phyloP scores from a whole-genome alignment of 2,329 filamentous ascomycete genomes.

The Didymosphaeria variabile region DNA sequence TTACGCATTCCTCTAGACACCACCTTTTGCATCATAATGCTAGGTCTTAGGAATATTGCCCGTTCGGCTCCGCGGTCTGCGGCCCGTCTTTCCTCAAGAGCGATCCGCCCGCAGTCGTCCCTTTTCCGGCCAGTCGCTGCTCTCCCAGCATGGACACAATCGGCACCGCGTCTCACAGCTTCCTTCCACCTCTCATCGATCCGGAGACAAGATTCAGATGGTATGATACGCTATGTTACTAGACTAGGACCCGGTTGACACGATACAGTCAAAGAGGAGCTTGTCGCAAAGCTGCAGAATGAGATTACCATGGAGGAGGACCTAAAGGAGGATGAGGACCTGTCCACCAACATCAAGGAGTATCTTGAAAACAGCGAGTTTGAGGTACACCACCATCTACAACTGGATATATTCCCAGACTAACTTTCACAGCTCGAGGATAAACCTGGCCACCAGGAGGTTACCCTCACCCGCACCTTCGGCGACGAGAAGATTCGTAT shows the following conservation, averaged over 20 bases:
- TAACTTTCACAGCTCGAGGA: slow-evolving; percentile 67
- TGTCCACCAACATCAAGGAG: slow-evolving; percentile 82
- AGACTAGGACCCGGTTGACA: slow-evolving; percentile 23
- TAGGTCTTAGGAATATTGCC: slow-evolving; percentile 56
- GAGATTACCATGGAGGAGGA: slow-evolving; percentile 73
- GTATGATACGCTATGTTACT: slow-evolving; percentile 15
- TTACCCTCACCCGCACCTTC: slow-evolving; percentile 82
- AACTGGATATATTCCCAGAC: slow-evolving; percentile 4
- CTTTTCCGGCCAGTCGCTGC: slow-evolving; percentile 44
- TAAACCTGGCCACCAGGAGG: slow-evolving; percentile 83
- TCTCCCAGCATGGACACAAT: slow-evolving; percentile 44
- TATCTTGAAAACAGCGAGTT: slow-evolving; percentile 88
- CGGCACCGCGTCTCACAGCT: slow-evolving; percentile 45
- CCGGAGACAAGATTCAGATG: slow-evolving; percentile 46
- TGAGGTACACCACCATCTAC: slow-evolving; percentile 61
- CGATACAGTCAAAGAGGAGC: slow-evolving; percentile 70
- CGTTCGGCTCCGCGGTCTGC: slow-evolving; percentile 56
- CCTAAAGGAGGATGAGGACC: slow-evolving; percentile 75
- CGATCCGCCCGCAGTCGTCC: slow-evolving; percentile 47
- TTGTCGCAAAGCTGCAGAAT: slow-evolving; percentile 80
- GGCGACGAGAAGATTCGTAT: slow-evolving; percentile 91
- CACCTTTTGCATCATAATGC: slow-evolving; percentile 46
- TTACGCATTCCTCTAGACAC: slow-evolving; percentile 16
- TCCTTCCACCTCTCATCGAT: slow-evolving; percentile 55
- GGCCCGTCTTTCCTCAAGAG: slow-evolving; percentile 52